Base-by-base conservation (phyloP, 768 basidiomycete species). In the Ephemerocybe angulata region DNA sequence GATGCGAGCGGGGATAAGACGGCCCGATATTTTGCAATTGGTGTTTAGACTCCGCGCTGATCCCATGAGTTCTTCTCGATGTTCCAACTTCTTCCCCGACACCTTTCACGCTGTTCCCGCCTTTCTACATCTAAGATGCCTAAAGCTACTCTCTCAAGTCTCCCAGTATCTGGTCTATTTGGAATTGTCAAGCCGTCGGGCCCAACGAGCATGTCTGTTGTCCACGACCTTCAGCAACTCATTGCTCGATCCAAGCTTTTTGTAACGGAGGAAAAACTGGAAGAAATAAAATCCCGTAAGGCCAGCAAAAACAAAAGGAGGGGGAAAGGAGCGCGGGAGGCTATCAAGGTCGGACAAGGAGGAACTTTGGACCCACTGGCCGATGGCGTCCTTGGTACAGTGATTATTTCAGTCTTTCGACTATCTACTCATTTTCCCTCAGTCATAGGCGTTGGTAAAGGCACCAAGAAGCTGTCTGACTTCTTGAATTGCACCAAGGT, bases 331-430 rank as follows among this genome's bases (percentile, higher is more conserved):
- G 68, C 70, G 50, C 75, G 75, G 47, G 78, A 82, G 21, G 63
- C 70, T 2, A 75, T 94, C 51, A 95, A 96, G 71, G 83, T 95
- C 47, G 94, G 93, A 1, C 91, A 94, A 69, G 93, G 93, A 27
- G 94, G 97, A 3, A 99, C 97, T 3, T 75, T 99, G 48, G 97
- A 99, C 74, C 97, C 97, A 15, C 78, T 98, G 31, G 97, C 97
- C 4, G 93, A 97, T 69, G 96, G 96, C 41, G 93, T 97, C 15
- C 74, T 98, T 59, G 92, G 94, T 94, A 66, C 61, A 78, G 55
- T 46, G 48, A 4, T 44, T 37, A n/a, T 28, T 31, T 47, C 17
- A 31, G 17, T 31, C 11, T 50, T 21, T 24, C 40, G 19, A n/a
- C 42, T 27, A 2, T 25, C 33, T 13, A 25, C 41, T 54, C n/a